phyloP scores from a whole-genome alignment of 2,329 filamentous ascomycete species.

The Apiospora arundinis region DNA sequence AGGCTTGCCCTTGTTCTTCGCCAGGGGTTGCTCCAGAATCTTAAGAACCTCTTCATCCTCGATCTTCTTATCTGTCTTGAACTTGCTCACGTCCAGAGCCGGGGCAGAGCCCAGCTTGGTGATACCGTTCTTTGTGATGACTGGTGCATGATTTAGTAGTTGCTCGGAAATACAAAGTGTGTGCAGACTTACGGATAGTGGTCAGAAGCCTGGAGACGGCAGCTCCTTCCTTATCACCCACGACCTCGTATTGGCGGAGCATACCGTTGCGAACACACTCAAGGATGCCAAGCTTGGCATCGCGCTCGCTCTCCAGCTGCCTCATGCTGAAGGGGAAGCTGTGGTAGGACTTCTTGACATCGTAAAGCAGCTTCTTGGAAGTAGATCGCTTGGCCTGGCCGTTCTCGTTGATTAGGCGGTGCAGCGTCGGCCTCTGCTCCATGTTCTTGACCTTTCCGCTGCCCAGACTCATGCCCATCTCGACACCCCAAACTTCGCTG shows the following conservation, averaged over 20 bases:
- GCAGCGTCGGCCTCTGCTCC: conserved; percentile 86
- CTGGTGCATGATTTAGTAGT: conserved; percentile 52
- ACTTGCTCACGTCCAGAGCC: conserved; percentile 77
- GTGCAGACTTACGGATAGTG: conserved; percentile 78
- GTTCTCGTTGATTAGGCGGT: conserved; percentile 90
- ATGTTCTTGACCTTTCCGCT: conserved; percentile 94
- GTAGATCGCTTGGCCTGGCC: conserved; percentile 94
- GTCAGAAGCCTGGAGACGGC: conserved; percentile 87
- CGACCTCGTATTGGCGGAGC: conserved; percentile 93
- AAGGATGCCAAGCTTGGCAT: conserved; percentile 93
- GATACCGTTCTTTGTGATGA: conserved; percentile 96
- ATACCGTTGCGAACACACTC: conserved; percentile 95
- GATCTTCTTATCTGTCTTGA: conserved; percentile 98
- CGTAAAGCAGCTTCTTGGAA: conserved; percentile 89
- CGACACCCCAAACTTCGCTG: conserved; percentile 96
- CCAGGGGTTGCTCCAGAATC: conserved; percentile 87
- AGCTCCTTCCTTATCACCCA: conserved; percentile 88
- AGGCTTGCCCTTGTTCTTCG: conserved; percentile 88
- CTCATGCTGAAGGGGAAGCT: conserved; percentile 97
- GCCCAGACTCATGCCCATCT: conserved; percentile 90
- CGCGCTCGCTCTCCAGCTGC: conserved; percentile 95
- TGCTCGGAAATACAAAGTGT: conserved; percentile 27
- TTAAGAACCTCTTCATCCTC: conserved; percentile 93
- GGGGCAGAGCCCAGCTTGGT: conserved; percentile 83
- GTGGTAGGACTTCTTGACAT: conserved; percentile 96